Base-by-base conservation (phyloP, 371 early-diverging fungal species). In the Mortierella polycephala region DNA sequence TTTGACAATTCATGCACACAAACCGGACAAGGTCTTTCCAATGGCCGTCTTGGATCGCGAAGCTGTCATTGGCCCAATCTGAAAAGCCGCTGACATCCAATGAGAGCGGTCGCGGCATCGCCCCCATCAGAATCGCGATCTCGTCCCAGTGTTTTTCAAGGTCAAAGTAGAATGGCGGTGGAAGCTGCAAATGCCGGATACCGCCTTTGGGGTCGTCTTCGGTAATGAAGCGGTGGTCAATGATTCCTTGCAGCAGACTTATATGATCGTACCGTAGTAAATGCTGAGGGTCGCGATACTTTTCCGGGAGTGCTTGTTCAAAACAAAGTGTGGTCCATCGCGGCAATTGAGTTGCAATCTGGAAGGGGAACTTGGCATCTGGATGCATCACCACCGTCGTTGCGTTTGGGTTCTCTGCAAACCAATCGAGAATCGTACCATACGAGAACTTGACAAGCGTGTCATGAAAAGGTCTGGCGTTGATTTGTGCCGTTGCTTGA, bases 401-500 rank as follows among this genome's bases (percentile, higher is more conserved):
- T 4, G 68, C 54, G 23, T 60, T 60, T 16, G 60, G 49, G 37
- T 67, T 67, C 50, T 67, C 68, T 7, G 30, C 55, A 37, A 67
- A 67, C 68, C 68, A 67, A 18, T 67, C 68, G 49, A 67, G 44
- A 46, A 67, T 54, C 20, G 68, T 67, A 46, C 61, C 46, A 49
- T 49, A 61, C 11, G 68, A 67, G 49, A 67, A 60, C 20, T 61
- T 54, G 41, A 67, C 60, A 47, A 55, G n/a, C 46, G 49, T 47
- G 12, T 10, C 12, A 10, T 12, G n/a, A 47, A 47, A 47, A 47
- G 47, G 47, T 5, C 1, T 47, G 47, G 10, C n/a, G 12, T 12
- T 47, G n/a, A 47, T 47, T 47, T 5, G 16, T 14, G 12, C 47
- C 10, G 5, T 5, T 47, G 12, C 47, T 5, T 47, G 10, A 47